Base-by-base conservation (phyloP, 139 green algal genomes). In the Chlamydomonas incerta region DNA sequence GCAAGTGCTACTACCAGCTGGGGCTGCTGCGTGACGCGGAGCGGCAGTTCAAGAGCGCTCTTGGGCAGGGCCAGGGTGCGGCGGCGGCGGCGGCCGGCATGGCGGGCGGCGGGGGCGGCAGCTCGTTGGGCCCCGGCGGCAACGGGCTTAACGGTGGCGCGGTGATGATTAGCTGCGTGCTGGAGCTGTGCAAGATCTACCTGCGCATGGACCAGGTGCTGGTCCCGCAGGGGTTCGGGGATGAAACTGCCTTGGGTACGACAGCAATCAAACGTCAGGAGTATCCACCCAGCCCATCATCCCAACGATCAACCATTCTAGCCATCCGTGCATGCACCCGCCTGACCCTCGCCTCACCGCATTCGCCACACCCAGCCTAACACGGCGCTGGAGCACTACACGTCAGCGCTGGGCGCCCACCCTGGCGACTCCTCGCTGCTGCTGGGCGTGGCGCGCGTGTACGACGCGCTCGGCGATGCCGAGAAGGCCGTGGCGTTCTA, bases 1-100 rank as follows among this genome's bases (percentile, higher is more conserved):
- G 94, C 74, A 96, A 96, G 90, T 93, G 89, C 72, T 96, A 96
- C 89, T 96, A 96, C 87, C 95, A 96, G 88, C 91, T 98, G 58
- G 94, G 93, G 11, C 88, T 97, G 88, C 86, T 96, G 41, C 88
- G 93, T 1, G 95, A 98, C 46, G 92, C 93, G 28, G 94, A 96
- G 85, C 91, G 91, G 82, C 95, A 97, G 87, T 93, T 97, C 41
- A 79, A 88, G n/a, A 93, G 81, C 58, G 91, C 90, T 24, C 76
- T 94, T 20, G 90, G 77, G 29, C 77, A 89, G 66, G 74, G 88
- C 46, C 87, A 92, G 73, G 80, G 70, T 10, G 29, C 63, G n/a
- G 63, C 63, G 29, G 63, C n/a, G n/a, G 63, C 63, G n/a, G 26
- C 75, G n/a, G 58, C 62, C 74, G 55, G 26, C 26, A 18, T 13